Percentiles rank a stretch among this genome's conserved stretches.
phyloP scores from a whole-genome alignment of 2,329 filamentous ascomycete species.

The Aspergillus sp. region DNA sequence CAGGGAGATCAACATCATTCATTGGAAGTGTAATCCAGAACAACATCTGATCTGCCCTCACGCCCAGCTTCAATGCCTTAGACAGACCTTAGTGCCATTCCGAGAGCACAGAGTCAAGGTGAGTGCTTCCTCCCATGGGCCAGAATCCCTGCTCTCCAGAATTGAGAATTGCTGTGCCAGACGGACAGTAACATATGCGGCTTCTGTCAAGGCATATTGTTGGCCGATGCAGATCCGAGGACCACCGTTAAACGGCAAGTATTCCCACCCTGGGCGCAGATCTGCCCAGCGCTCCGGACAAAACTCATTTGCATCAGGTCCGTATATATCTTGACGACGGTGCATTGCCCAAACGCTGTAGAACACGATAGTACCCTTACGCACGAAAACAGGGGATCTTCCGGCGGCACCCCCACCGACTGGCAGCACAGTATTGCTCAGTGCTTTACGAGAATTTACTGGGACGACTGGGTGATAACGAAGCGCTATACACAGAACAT shows the following conservation, averaged over 20 bases:
- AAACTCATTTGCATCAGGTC: constrained; percentile 48
- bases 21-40: no score
- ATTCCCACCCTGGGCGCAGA: constrained; percentile 32
- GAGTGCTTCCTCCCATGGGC: constrained; percentile 31
- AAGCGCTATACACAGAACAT: constrained; percentile 29
- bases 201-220: constrained; percentile 41
- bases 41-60: no score
- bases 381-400: constrained; percentile 61
- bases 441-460: constrained; percentile 42
- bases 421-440: constrained; percentile 43
- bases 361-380: constrained; percentile 63
- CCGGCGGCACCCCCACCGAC: constrained; percentile 62
- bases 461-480: constrained; percentile 49
- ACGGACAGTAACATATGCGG: constrained; percentile 36
- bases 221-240: constrained; percentile 38
- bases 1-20: no score
- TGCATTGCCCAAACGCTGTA: constrained; percentile 75
- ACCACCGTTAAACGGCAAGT: constrained; percentile 38
- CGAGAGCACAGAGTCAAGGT: constrained; percentile 26
- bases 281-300: constrained; percentile 52
- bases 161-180: constrained; percentile 36
- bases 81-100: constrained; percentile 24
- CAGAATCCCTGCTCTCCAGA: constrained; percentile 32
- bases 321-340: constrained; percentile 57
- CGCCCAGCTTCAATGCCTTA: not conserved